These are phyloP conservation scores for Chlorella vulgaris DNA, from an alignment of 139 green algal species.

Conservation along the genomic window DNA sequence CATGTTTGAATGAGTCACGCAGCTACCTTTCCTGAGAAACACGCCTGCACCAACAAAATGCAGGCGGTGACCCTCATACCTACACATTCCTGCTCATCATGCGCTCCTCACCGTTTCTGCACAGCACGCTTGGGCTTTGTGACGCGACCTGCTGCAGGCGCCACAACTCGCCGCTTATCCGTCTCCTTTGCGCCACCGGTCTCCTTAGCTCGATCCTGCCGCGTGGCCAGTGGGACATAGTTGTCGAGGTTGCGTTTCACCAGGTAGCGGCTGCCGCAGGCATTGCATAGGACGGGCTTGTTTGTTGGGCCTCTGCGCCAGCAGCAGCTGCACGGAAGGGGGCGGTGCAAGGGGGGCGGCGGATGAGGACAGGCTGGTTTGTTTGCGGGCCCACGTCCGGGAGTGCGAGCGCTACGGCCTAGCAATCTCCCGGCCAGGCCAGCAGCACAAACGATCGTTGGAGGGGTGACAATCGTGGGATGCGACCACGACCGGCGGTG, in stretches of 20 bases:
- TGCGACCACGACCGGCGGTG: too few relatives aligned
- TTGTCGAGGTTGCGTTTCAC: conserved; percentile 50
- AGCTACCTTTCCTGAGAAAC: not conserved
- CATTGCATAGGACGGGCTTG: conserved; percentile 77
- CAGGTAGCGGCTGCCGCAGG: conserved; percentile 66
- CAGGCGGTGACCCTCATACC: too few relatives aligned
- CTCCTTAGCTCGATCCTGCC: conserved; percentile 23
- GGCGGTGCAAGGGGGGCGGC: not conserved
- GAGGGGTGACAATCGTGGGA: too few relatives aligned
- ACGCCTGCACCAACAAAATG: too few relatives aligned
- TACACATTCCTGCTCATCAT: not conserved
- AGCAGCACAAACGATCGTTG: too few relatives aligned
- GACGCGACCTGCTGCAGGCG: not conserved
- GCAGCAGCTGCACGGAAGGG: conserved; percentile 25
- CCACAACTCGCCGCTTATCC: not conserved
- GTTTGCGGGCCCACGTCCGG: not conserved
- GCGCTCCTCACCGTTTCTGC: conserved; percentile 6
- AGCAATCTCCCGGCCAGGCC: too few relatives aligned
- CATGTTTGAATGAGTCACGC: not conserved
- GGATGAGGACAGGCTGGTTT: not conserved
- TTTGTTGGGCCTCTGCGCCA: conserved; percentile 62
- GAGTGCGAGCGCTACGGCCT: too few relatives aligned
- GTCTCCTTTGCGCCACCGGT: not conserved
- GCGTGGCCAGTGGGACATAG: conserved; percentile 38
- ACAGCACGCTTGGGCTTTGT: conserved; percentile 17